Percentiles rank a stretch among this genome's conserved stretches.
Conservation (phyloP, 257 asterid species). For the Solanum habrochaites region DNA sequence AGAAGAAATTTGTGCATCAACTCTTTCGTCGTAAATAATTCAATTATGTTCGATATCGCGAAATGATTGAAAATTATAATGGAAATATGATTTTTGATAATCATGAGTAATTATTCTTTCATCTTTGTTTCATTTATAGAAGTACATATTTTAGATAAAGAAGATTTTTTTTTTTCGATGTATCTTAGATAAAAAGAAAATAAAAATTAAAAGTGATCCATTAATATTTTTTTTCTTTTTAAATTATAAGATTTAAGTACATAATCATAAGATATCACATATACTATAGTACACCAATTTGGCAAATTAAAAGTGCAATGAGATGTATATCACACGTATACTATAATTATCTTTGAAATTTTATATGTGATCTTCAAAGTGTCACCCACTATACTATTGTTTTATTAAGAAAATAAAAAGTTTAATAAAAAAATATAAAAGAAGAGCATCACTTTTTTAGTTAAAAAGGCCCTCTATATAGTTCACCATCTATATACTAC, state of each 20-base stretch:
- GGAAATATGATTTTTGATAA: neutral
- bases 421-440: neutral
- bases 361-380: neutral
- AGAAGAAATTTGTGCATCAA: neutral
- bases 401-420: neutral
- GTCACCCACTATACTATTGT: neutral
- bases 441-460: neutral
- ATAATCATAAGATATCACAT: neutral
- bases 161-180: neutral
- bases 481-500: too few relatives aligned
- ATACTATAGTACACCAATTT: too few relatives aligned
- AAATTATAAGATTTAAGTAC: neutral
- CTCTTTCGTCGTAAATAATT: too few relatives aligned
- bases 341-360: neutral
- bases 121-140: neutral
- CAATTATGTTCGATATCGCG: too few relatives aligned
- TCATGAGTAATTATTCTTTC: neutral
- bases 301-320: neutral
- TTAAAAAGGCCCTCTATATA: neutral
- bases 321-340: neutral
- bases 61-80: neutral
- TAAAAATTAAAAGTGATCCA: neutral
- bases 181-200: neutral
- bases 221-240: neutral
- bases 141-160: neutral